Conservation (phyloP, 192 early-diverging fungal species). For the Entophlyctis luteolus region DNA sequence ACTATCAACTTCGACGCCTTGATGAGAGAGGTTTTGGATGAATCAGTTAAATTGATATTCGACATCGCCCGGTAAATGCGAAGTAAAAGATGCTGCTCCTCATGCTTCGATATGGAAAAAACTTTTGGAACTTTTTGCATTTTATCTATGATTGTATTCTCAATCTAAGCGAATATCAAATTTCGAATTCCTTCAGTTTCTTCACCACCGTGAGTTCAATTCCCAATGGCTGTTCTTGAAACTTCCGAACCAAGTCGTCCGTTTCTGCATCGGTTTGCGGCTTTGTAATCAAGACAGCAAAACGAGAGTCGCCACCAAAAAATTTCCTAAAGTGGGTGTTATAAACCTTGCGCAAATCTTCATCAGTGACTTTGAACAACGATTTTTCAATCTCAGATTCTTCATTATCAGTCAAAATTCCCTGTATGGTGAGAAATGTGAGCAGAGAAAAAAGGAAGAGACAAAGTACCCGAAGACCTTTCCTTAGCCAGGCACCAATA, state of each 20-base stretch:
- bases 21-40: constrained; percentile 58
- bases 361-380: constrained; percentile 47
- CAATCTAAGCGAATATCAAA: too few relatives aligned
- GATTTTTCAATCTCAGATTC: constrained; percentile 37
- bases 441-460: constrained; percentile 11
- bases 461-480: constrained; percentile 33
- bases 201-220: constrained; percentile 14
- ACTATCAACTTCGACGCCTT: constrained; percentile 58
- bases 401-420: constrained; percentile 51
- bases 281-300: constrained; percentile 11
- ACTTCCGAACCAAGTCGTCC: background rate
- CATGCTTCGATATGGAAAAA: background rate
- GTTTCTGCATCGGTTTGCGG: background rate
- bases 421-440: constrained; percentile 35
- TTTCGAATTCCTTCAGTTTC: constrained; percentile 7
- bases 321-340: constrained; percentile 57
- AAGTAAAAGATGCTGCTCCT: constrained; percentile 34
- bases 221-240: background rate
- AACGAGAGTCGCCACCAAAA: constrained; percentile 22
- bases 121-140: too few relatives aligned
- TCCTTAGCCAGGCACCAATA: constrained; percentile 32
- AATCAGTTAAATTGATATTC: constrained; percentile 56
- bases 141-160: too few relatives aligned
- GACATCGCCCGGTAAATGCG: constrained; percentile 70
- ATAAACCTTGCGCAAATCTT: constrained; percentile 55